phyloP scores from a whole-genome alignment of 2,329 filamentous ascomycete genomes.

The Penicillium sp. region DNA sequence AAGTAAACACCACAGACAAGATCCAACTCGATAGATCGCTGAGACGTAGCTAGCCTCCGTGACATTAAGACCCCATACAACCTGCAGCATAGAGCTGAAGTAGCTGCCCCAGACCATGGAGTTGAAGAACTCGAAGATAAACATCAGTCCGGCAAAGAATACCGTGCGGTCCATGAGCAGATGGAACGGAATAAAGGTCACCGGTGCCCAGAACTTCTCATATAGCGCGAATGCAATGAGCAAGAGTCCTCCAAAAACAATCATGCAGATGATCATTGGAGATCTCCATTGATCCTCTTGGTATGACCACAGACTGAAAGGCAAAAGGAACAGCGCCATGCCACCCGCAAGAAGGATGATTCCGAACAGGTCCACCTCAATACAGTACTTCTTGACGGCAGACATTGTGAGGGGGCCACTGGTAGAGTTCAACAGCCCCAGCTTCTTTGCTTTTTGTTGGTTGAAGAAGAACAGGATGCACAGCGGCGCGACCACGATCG shows the following conservation, averaged over 20 bases:
- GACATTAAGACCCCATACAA: slow-evolving; percentile 15
- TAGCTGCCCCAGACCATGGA: slow-evolving; percentile 20
- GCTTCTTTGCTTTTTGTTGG: slow-evolving; percentile 57
- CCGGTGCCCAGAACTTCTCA: slow-evolving; percentile 20
- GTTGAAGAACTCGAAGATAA: slow-evolving; percentile 12
- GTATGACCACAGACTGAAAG: slow-evolving; percentile 26
- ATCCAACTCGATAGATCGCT: slow-evolving; percentile 21
- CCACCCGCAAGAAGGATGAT: slow-evolving; percentile 30
- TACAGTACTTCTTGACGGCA: slow-evolving; percentile 54
- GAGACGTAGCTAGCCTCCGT: slow-evolving; percentile 19
- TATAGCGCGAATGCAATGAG: slow-evolving; percentile 15
- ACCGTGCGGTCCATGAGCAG: slow-evolving; percentile 20
- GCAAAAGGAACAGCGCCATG: slow-evolving; percentile 29
- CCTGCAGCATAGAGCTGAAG: slow-evolving; percentile 17
- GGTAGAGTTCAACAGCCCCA: slow-evolving; percentile 51
- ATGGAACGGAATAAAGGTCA: slow-evolving; percentile 22
- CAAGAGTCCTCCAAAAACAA: slow-evolving; percentile 19
- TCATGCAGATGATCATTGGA: slow-evolving; percentile 25
- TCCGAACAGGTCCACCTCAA: slow-evolving; percentile 59
- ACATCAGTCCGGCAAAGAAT: slow-evolving; percentile 11
- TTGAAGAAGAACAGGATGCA: slow-evolving; percentile 57
- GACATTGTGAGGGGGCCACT: slow-evolving; percentile 50
- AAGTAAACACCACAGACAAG: slow-evolving; percentile 15
- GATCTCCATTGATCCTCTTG: slow-evolving; percentile 19
- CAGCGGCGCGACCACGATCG: slow-evolving; percentile 57